A percentile compares a stretch with the other conserved stretches of the same genome.
These are phyloP conservation scores for Solanum phureja DNA, from an alignment of 257 asterid species.

Conservation along the genomic window DNA sequence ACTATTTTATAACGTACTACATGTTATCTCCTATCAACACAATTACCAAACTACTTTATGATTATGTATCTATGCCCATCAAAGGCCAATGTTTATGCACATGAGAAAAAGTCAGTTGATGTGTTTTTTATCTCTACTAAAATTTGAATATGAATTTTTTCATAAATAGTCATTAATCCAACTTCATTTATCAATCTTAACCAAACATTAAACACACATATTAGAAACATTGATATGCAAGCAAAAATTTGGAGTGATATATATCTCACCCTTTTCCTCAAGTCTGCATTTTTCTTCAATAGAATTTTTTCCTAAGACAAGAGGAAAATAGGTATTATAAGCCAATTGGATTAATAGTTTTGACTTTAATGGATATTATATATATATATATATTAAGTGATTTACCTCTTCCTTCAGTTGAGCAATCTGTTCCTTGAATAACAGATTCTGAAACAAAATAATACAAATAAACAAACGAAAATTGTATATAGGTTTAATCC, in stretches of 20 bases:
- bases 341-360: neutral
- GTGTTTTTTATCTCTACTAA: neutral
- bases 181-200: neutral
- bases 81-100: neutral
- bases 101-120: neutral
- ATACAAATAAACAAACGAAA: neutral
- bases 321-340: neutral
- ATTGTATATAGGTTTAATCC: neutral
- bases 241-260: neutral
- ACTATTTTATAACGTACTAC: neutral
- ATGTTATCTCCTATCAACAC: neutral
- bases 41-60: neutral
- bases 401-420: conserved; percentile 35
- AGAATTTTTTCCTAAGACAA: conserved; percentile 29
- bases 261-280: conserved; percentile 31
- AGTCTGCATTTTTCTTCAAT: conserved; percentile 25
- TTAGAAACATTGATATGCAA: neutral
- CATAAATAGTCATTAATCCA: neutral
- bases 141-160: neutral
- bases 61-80: neutral
- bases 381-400: neutral
- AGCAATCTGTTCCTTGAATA: conserved; percentile 27
- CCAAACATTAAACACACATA: neutral
- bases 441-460: conserved; percentile 15
- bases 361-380: neutral